A percentile compares a stretch with the other conserved stretches of the same genome.
phyloP scores from a whole-genome alignment of 2,329 filamentous ascomycete genomes.

The Aspergillus ochraceoroseus region DNA sequence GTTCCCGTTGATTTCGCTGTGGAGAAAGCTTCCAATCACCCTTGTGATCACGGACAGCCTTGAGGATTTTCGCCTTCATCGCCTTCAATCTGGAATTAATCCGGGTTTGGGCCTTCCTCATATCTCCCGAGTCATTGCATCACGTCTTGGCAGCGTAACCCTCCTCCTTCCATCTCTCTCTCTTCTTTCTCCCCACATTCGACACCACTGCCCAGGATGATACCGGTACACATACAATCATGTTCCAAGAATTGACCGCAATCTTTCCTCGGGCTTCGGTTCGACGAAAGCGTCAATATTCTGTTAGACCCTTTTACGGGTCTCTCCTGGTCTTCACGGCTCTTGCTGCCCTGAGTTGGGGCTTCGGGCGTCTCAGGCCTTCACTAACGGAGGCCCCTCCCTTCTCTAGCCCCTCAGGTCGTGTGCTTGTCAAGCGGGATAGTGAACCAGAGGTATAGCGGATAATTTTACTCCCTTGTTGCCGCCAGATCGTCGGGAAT shows the following conservation, averaged over 20 bases:
- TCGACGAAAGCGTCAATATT: conserved; percentile 33
- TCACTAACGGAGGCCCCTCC: conserved; percentile 1
- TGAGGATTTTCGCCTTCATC: too few species aligned
- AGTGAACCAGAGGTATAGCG: conserved; percentile 28
- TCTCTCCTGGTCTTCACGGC: conserved; percentile 38
- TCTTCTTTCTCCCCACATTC: conserved; percentile 1
- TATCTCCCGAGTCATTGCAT: conserved; percentile 4
- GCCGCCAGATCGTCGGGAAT: not conserved
- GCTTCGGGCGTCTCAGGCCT: conserved; percentile 14
- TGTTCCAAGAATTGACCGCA: conserved; percentile 24
- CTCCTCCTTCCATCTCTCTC: not conserved
- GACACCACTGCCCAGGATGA: conserved; percentile 19
- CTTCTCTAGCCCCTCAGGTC: not conserved
- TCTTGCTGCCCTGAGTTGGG: conserved; percentile 32
- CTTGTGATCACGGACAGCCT: not conserved
- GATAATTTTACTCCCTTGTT: not conserved
- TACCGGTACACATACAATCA: conserved; percentile 26
- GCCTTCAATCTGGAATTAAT: too few species aligned
- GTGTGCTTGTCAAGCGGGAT: conserved; percentile 19
- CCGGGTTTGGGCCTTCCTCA: too few species aligned
- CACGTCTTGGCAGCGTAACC: conserved; percentile 1
- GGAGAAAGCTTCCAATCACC: conserved; percentile 11
- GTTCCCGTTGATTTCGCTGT: not conserved
- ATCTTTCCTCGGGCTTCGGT: conserved; percentile 21
- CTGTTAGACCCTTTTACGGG: conserved; percentile 46